Percentiles rank a stretch among this genome's conserved stretches.
Conservation (phyloP, 306 rosid species). For the Quercus dentata region DNA sequence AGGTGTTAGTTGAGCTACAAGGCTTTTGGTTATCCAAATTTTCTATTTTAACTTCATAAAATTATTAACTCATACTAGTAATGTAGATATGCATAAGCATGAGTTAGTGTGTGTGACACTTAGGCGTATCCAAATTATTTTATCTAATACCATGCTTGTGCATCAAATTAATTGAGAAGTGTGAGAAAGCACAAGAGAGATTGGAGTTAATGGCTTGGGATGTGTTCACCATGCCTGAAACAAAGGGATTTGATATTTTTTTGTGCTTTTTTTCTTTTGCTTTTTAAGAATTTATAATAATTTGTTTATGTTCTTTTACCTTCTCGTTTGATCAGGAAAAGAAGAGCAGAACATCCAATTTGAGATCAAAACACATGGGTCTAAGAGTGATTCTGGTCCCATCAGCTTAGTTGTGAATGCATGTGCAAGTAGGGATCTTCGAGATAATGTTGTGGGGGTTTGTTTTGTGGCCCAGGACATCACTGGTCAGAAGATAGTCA, state of each 20-base stretch:
- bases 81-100: slow-evolving; percentile 2
- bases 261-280: background rate
- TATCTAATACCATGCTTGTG: slow-evolving; percentile 1
- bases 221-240: background rate
- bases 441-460: slow-evolving; percentile 78
- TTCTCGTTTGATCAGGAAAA: slow-evolving; percentile 54
- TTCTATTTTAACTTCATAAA: background rate
- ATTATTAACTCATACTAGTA: background rate
- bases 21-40: too few species aligned
- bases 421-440: slow-evolving; percentile 87
- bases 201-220: background rate
- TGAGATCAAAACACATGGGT: slow-evolving; percentile 80
- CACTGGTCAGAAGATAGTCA: slow-evolving; percentile 85
- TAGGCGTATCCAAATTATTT: slow-evolving; percentile 6
- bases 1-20: too few species aligned
- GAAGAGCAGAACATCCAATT: slow-evolving; percentile 91
- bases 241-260: background rate
- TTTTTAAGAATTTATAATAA: background rate
- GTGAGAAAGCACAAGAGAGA: background rate
- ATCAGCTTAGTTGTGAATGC: slow-evolving; percentile 88
- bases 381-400: slow-evolving; percentile 60
- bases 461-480: slow-evolving; percentile 98
- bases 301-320: slow-evolving; percentile 20
- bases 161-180: slow-evolving; percentile 9
- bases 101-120: background rate